phyloP scores from a whole-genome alignment of 352 stramenopile species.

The Peronospora farinosa region DNA sequence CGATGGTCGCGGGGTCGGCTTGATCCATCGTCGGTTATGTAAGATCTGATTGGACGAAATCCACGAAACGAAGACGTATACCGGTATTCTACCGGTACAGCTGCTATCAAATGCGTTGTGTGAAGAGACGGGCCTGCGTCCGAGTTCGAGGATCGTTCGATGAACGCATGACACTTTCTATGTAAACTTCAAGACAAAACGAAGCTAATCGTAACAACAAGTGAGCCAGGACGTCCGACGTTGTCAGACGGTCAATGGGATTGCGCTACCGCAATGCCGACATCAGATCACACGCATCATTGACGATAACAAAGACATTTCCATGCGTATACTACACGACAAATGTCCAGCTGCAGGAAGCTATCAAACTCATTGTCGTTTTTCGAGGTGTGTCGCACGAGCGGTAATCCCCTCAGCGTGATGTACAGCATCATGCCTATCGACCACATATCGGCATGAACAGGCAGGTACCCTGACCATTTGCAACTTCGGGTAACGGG shows the following conservation, averaged over 20 bases:
- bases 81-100: neutral
- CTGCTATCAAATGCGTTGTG: too few relatives aligned
- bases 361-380: constrained; percentile 29
- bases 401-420: constrained; percentile 48
- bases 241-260: constrained; percentile 25
- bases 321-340: constrained; percentile 45
- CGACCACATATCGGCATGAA: constrained; percentile 59
- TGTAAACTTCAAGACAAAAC: neutral
- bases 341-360: constrained; percentile 33
- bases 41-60: constrained; percentile 3
- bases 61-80: neutral
- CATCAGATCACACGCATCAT: constrained; percentile 23
- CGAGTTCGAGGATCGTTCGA: too few relatives aligned
- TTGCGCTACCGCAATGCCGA: constrained; percentile 31
- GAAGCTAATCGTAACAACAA: constrained; percentile 4
- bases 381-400: constrained; percentile 26
- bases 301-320: constrained; percentile 27
- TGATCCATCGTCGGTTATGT: constrained; percentile 18
- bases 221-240: constrained; percentile 28
- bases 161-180: neutral
- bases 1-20: constrained; percentile 18
- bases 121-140: too few relatives aligned
- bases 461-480: constrained; percentile 32
- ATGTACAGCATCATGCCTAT: constrained; percentile 59
- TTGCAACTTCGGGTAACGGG: too few relatives aligned